A percentile compares a stretch with the other conserved stretches of the same genome.
phyloP scores from a whole-genome alignment of 108 stramenopile species.

The Fragilaria radians region DNA sequence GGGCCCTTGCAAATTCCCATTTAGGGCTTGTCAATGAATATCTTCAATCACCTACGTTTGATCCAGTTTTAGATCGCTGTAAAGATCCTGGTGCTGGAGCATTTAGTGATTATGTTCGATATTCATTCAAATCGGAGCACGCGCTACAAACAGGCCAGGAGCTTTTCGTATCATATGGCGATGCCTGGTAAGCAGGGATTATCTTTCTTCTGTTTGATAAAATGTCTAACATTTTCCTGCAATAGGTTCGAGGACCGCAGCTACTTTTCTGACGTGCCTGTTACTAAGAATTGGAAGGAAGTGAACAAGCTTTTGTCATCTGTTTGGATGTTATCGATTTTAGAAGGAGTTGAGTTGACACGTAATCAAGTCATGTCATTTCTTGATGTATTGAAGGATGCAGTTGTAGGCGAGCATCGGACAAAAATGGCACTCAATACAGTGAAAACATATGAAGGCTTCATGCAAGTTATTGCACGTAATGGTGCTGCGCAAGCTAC shows the following conservation, averaged over 20 bases:
- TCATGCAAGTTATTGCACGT: conserved; percentile 2
- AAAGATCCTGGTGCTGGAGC: conserved; percentile 66
- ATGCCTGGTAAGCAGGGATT: conserved; percentile 11
- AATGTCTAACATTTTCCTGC: neutral
- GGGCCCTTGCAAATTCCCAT: conserved; percentile 52
- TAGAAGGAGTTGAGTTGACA: conserved; percentile 1
- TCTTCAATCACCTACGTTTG: neutral
- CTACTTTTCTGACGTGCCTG: conserved; percentile 12
- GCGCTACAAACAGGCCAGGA: conserved; percentile 18
- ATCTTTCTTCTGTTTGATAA: too few species aligned
- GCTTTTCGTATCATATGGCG: conserved; percentile 14
- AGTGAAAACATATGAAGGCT: conserved; percentile 3
- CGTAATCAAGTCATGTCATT: neutral
- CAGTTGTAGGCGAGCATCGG: conserved; percentile 4
- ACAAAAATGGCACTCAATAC: conserved; percentile 3
- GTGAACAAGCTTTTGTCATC: conserved; percentile 6
- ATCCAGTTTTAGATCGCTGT: conserved; percentile 27
- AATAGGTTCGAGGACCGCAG: conserved; percentile 2
- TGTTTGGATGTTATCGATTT: conserved; percentile 2
- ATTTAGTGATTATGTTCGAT: conserved; percentile 12
- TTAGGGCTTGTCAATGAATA: conserved; percentile 32
- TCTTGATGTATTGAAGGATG: neutral
- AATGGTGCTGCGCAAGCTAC: conserved; percentile 19
- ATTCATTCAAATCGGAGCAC: neutral
- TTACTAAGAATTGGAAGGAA: conserved; percentile 4